Evolutionary conservation across 768 basidiomycete genomes (phyloP).

Genomic region (Boletus rubroflammeus): DNA sequence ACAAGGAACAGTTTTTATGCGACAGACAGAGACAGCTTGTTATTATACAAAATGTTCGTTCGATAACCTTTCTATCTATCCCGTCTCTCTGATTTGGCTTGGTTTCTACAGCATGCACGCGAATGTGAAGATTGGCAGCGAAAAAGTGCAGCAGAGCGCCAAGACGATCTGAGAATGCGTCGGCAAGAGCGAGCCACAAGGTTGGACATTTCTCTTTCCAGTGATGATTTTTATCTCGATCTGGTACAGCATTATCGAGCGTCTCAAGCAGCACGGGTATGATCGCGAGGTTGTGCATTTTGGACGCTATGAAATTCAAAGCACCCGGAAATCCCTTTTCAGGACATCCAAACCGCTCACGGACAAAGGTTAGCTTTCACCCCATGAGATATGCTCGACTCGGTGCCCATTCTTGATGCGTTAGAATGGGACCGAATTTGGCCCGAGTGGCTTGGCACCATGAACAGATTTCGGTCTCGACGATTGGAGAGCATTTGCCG

Average conservation of each 20-base stretch:
- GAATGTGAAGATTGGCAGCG: not conserved
- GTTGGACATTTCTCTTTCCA: not conserved
- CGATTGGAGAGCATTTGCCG: not conserved
- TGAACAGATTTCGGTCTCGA: not conserved
- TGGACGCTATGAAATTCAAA: not conserved
- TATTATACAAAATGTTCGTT: not conserved
- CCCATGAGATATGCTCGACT: not conserved
- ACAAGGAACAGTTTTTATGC: slow-evolving; percentile 2
- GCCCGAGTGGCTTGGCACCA: not conserved
- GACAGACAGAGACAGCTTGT: not conserved
- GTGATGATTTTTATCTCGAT: not conserved
- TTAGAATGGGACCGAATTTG: slow-evolving; percentile 13
- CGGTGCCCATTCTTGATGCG: not conserved
- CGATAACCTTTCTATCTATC: not conserved
- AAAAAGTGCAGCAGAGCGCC: not conserved
- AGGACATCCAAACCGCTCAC: slow-evolving; percentile 6
- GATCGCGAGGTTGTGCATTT: not conserved
- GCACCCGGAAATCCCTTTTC: not conserved
- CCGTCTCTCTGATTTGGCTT: not conserved
- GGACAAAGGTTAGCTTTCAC: slow-evolving; percentile 2
- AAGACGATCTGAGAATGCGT: not conserved
- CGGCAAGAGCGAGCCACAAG: not conserved
- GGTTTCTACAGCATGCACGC: not conserved
- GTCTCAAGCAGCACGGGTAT: slow-evolving; percentile 7
- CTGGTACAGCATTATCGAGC: slow-evolving; percentile 5